Percentiles rank a stretch among this genome's conserved stretches.
phyloP scores from a whole-genome alignment of 805 yeast genomes.

The Hyphopichia homilentoma region DNA sequence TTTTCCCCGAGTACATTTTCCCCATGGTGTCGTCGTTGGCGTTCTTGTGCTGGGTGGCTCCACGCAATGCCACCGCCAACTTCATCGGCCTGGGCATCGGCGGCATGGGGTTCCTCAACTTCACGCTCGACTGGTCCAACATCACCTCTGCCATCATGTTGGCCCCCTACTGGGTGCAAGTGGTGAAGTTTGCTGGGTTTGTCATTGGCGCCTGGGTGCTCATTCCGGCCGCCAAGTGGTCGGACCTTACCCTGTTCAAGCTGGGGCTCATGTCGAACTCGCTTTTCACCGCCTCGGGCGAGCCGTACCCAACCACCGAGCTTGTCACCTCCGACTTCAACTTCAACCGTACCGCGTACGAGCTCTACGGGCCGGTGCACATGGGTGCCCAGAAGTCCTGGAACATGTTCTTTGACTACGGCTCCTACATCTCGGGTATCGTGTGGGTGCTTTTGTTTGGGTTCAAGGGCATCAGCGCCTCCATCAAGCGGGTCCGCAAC shows the following conservation, averaged over 20 bases:
- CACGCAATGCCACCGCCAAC: conserved; percentile 34
- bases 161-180: conserved; percentile 51
- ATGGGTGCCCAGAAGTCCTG: conserved; percentile 48
- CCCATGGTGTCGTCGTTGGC: conserved; percentile 50
- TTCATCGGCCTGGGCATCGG: conserved; percentile 53
- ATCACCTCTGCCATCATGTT: conserved; percentile 48
- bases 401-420: conserved; percentile 52
- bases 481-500: conserved; percentile 10
- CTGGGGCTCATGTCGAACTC: conserved; percentile 47
- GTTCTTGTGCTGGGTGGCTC: conserved; percentile 47
- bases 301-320: conserved; percentile 38
- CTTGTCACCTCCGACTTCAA: conserved; percentile 36
- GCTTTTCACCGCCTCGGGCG: conserved; percentile 35
- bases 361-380: conserved; percentile 40
- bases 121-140: conserved; percentile 52
- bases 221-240: conserved; percentile 47
- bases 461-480: conserved; percentile 17
- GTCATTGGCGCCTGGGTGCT: conserved; percentile 45
- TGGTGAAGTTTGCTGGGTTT: conserved; percentile 46
- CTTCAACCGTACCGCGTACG: conserved; percentile 46
- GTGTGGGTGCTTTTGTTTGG: conserved; percentile 43
- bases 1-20: conserved; percentile 46
- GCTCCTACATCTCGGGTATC: conserved; percentile 47
- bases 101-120: conserved; percentile 47
- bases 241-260: conserved; percentile 21